Evolutionary conservation across 1,284 basidiomycete genomes (phyloP), one percentile per base, ranked within the genome.

Genomic region (Trametes sp.): DNA sequence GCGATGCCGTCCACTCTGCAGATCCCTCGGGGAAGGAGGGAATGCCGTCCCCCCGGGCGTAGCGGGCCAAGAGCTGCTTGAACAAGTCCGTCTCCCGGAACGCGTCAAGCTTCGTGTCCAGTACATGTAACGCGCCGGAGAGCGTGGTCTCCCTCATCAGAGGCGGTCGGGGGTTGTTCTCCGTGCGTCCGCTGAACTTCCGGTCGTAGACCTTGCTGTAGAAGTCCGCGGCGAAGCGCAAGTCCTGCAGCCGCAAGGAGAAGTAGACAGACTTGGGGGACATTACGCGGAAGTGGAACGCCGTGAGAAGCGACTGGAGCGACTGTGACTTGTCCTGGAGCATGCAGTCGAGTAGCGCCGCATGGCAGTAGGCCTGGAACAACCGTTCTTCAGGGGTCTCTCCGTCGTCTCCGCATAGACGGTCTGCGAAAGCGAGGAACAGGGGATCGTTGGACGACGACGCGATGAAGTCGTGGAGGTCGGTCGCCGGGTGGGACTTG

Each of bases 281-380:
- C 81, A 89, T 85, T 46, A 77, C 80, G 50, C 92, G 87, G 66
- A 87, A 86, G 50, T 81, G 82, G 72, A 87, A 92, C 19, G 96
- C 76, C 0, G 86, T 85, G 1, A 95, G 78, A 74, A 96, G 93
- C 0, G 88, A 82, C 60, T 87, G 84, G 9, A 96, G 77, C 0
- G 93, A 87, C 63, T 88, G 85, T 3, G 89, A 87, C 73, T 98
- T 97, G 79, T 98, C 96, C 73, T 92, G 88, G 11, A 94, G 81
- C 55, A 98, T 88, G 74, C 93, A 92, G 74, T 98, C 96, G 57
- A 97, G 83, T 24, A 97, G 77, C 28, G 87, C 85, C 0, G 92
- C 91, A 65, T 93, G 90, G 63, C 88, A 91, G 65, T 93, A 93
- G 23, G 85, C 81, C 69, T 90, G 87, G 70, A 91, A 86, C 24